phyloP scores from a whole-genome alignment of 1,139 yeast genomes.

The Geotrichum macrosporum region DNA sequence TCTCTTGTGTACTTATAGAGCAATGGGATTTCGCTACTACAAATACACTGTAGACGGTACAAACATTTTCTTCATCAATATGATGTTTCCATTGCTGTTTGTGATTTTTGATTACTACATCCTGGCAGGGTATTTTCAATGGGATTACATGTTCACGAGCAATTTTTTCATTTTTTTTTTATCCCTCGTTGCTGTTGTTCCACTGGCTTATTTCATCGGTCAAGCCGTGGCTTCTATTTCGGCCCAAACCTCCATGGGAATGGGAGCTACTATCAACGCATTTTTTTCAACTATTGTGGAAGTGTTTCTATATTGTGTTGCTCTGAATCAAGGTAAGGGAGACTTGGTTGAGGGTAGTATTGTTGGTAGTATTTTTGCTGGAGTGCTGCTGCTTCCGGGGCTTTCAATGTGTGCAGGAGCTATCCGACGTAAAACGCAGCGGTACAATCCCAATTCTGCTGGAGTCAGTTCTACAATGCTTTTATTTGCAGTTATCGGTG shows the following conservation, averaged over 20 bases:
- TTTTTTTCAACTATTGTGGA: constrained; percentile 95
- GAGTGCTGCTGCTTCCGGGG: constrained; percentile 87
- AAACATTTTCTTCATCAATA: constrained; percentile 82
- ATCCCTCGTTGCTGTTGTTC: constrained; percentile 80
- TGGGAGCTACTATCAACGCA: constrained; percentile 97
- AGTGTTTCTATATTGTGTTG: constrained; percentile 86
- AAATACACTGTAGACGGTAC: constrained; percentile 96
- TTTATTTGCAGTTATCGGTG: constrained; percentile 81
- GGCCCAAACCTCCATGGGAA: constrained; percentile 99
- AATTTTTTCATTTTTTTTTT: constrained; percentile 60
- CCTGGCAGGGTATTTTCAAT: constrained; percentile 49
- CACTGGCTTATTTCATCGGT: constrained; percentile 94
- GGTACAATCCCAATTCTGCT: constrained; percentile 93
- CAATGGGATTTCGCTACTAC: constrained; percentile 87
- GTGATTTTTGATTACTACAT: constrained; percentile 76
- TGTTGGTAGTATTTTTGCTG: constrained; percentile 92
- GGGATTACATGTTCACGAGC: constrained; percentile 53
- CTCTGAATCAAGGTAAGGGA: constrained; percentile 79
- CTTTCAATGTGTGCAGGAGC: constrained; percentile 98
- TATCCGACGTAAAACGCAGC: constrained; percentile 79
- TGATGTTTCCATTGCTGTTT: constrained; percentile 72
- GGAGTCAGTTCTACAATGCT: constrained; percentile 97
- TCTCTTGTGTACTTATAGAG: constrained; percentile 79
- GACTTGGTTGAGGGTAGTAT: constrained; percentile 94
- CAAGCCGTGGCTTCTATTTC: constrained; percentile 98